Evolutionary conservation across 805 yeast species (phyloP), one percentile per base, ranked within the genome.

Genomic region (Wickerhamiella siamensis): DNA sequence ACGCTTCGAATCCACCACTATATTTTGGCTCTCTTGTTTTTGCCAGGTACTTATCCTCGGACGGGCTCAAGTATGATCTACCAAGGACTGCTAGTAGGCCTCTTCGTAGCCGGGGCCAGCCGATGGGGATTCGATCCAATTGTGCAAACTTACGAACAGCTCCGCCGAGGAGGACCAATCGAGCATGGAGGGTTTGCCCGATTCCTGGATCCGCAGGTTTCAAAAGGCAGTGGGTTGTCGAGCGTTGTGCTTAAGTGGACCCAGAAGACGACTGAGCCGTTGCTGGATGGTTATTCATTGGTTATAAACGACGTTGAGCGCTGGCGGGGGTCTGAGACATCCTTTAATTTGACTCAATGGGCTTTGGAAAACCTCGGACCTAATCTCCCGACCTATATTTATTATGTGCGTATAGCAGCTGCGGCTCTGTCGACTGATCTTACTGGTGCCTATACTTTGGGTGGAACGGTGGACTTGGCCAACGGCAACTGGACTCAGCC

Each of bases 71-170:
- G 42, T 20, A 65, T 80, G 49, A 51, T 79, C 6, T 79, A 83
- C 54, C 95, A 87, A 56, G 97, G 96, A 2, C 71, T 88, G 1
- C 62, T 88, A 19, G 57, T 83, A 0, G 98, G 96, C 0, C 64
- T 88, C 36, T 69, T 81, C 39, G 66, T 86, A 4, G 79, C 87
- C 18, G 98, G 98, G 0, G 75, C 83, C 1, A 74, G 93, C 0
- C 66, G 93, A 43, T 88, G 98, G 98, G 96, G 91, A 43, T 77
- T 81, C 53, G 96, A 93, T 2, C 77, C 95, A 12, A 75, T 88
- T 43, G 75, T 82, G 1, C 95, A 88, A 54, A 83, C 95, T 0
- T 71, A 71, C 20, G 61, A 67, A 4, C 69, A 82, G 2, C 58
- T 87, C 35, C 57, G 75, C 43, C 66, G 96, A 49, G 80, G 80